phyloP scores from a whole-genome alignment of 768 basidiomycete species.

The Tulasnella sp. region DNA sequence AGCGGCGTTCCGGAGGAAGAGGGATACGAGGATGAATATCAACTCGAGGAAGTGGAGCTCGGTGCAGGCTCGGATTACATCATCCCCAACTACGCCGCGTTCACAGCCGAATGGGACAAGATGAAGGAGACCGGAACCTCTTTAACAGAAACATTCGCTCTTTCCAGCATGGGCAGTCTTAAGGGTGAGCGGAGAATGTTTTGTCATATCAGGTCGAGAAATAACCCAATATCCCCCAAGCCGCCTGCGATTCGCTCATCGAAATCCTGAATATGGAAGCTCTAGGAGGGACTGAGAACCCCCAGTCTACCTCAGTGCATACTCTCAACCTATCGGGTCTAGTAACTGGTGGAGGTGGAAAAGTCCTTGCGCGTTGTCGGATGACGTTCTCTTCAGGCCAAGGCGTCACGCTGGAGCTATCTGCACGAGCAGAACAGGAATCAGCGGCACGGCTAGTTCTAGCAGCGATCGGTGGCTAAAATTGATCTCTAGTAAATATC shows the following conservation, averaged over 20 bases:
- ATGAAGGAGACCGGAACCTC: conserved; percentile 73
- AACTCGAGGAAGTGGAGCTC: conserved; percentile 93
- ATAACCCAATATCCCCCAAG: conserved; percentile 49
- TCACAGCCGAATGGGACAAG: conserved; percentile 94
- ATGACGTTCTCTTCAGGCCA: conserved; percentile 92
- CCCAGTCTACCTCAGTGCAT: conserved; percentile 83
- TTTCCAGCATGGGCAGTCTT: conserved; percentile 89
- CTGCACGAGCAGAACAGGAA: conserved; percentile 89
- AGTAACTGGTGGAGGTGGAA: conserved; percentile 91
- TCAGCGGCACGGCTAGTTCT: conserved; percentile 85
- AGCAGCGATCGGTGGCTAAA: conserved; percentile 68
- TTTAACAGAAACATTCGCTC: conserved; percentile 85
- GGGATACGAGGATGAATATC: conserved; percentile 99
- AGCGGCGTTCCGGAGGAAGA: conserved; percentile 96
- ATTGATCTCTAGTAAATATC: not conserved
- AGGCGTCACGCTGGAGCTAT: conserved; percentile 91
- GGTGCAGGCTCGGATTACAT: conserved; percentile 93
- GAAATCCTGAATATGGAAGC: conserved; percentile 98
- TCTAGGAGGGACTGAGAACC: conserved; percentile 85
- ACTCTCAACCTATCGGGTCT: conserved; percentile 92
- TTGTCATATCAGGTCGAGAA: not conserved
- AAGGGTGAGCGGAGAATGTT: conserved; percentile 66
- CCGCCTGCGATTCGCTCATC: conserved; percentile 93
- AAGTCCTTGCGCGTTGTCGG: conserved; percentile 88
- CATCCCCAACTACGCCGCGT: conserved; percentile 90